These are phyloP conservation scores for Chrysochromulina parva DNA, from an alignment of 78 protist species.

Conservation along the genomic window DNA sequence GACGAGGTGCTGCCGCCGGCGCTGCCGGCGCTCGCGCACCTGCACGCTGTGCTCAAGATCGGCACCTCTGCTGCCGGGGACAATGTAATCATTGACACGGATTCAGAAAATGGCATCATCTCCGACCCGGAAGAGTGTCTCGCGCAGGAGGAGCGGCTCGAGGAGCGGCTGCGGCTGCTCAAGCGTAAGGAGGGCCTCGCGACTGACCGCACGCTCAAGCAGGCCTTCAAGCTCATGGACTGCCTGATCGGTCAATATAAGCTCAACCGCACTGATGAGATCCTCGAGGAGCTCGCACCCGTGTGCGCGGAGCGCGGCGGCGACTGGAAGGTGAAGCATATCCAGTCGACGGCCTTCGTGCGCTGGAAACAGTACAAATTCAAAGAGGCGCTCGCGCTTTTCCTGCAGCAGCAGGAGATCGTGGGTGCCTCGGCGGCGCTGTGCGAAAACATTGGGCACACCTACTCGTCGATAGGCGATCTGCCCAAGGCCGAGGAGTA, in stretches of 20 bases:
- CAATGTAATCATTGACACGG: not conserved
- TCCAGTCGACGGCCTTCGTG: not conserved
- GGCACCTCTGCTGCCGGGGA: not conserved
- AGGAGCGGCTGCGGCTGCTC: not conserved
- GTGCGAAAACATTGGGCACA: conserved; percentile 12
- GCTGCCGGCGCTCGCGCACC: too few species aligned
- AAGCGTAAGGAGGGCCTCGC: not conserved
- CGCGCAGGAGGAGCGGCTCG: not conserved
- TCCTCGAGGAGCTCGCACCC: not conserved
- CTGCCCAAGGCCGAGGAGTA: not conserved
- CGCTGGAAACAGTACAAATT: not conserved
- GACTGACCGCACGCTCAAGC: not conserved
- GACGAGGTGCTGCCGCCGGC: too few species aligned
- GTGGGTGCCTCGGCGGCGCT: conserved; percentile 9
- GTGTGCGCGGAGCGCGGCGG: not conserved
- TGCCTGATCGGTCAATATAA: not conserved
- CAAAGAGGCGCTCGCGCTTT: not conserved
- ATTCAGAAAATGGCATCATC: not conserved
- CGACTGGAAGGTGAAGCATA: not conserved
- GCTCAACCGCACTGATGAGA: conserved; percentile 4
- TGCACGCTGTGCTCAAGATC: too few species aligned
- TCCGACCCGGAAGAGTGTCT: not conserved
- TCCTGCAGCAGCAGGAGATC: not conserved
- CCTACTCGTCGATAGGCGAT: conserved; percentile 2
- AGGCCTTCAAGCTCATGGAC: not conserved